These are phyloP conservation scores for Candida nanaspora DNA, from an alignment of 805 yeast genomes.

Conservation along the genomic window DNA sequence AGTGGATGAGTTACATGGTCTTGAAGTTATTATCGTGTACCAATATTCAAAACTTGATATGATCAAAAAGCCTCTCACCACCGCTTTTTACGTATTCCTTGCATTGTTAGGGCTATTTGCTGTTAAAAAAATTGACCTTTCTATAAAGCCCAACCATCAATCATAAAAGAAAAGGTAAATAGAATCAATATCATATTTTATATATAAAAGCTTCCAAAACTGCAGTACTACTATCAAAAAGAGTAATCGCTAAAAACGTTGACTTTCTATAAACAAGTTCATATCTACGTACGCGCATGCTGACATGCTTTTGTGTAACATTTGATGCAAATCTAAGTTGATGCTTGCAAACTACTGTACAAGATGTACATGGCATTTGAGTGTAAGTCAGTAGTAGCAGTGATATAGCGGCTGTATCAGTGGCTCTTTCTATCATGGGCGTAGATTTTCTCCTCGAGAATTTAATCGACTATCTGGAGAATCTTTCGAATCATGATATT, in stretches of 20 bases:
- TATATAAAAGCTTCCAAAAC: no score
- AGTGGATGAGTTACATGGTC: constrained; percentile 57
- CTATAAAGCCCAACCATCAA: constrained; percentile 13
- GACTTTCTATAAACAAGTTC: no score
- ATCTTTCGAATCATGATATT: not conserved
- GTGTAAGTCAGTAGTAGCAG: no score
- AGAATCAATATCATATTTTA: not conserved
- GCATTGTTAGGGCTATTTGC: constrained; percentile 51
- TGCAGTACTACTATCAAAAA: no score
- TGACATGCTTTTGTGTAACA: no score
- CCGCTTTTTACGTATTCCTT: constrained; percentile 54
- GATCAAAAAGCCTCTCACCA: constrained; percentile 57
- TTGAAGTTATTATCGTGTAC: constrained; percentile 57
- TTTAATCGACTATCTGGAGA: not conserved
- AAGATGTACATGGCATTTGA: no score
- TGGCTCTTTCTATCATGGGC: no score
- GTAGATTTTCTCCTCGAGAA: not conserved
- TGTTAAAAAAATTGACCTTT: constrained; percentile 37
- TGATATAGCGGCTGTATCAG: no score
- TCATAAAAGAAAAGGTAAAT: not conserved
- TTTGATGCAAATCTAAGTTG: no score
- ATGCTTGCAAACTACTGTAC: no score
- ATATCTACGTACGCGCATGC: no score
- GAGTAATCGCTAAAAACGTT: not conserved
- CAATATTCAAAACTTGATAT: constrained; percentile 45